Conservation (phyloP, 306 rosid species). For the Gillenia trifoliata region DNA sequence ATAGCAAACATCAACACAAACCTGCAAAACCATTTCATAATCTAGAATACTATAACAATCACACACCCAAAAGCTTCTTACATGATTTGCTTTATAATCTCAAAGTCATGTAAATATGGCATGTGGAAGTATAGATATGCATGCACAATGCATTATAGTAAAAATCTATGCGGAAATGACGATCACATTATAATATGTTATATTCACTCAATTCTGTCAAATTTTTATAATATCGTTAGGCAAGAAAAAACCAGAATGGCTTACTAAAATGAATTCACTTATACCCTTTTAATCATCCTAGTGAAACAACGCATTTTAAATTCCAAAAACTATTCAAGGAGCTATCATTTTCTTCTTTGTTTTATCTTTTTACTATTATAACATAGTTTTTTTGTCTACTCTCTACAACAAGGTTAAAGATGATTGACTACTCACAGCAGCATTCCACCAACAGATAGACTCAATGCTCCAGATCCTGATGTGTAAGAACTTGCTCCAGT, state of each 20-base stretch:
- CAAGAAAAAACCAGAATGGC: not conserved
- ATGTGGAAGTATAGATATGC: not conserved
- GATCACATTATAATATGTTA: not conserved
- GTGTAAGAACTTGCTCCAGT: constrained; percentile 54
- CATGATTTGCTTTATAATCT: not conserved
- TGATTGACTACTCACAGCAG: constrained; percentile 57
- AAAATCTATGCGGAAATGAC: constrained; percentile 8
- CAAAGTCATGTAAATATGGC: not conserved
- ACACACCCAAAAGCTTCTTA: constrained; percentile 13
- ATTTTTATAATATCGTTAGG: not conserved
- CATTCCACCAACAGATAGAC: constrained; percentile 77
- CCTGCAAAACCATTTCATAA: constrained; percentile 38
- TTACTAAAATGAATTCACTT: not conserved
- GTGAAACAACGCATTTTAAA: not conserved
- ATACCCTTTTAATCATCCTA: not conserved
- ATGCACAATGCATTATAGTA: not conserved
- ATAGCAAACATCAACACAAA: constrained; percentile 59
- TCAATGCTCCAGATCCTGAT: constrained; percentile 49
- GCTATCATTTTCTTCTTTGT: not conserved
- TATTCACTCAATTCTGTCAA: not conserved
- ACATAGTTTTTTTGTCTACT: not conserved
- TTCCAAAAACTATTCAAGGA: not conserved
- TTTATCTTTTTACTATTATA: constrained; percentile 3
- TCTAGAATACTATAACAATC: constrained; percentile 17
- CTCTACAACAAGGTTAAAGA: constrained; percentile 11